Evolutionary conservation across 148 eudicot species (phyloP).

Genomic region (Arctostaphylos glauca): DNA sequence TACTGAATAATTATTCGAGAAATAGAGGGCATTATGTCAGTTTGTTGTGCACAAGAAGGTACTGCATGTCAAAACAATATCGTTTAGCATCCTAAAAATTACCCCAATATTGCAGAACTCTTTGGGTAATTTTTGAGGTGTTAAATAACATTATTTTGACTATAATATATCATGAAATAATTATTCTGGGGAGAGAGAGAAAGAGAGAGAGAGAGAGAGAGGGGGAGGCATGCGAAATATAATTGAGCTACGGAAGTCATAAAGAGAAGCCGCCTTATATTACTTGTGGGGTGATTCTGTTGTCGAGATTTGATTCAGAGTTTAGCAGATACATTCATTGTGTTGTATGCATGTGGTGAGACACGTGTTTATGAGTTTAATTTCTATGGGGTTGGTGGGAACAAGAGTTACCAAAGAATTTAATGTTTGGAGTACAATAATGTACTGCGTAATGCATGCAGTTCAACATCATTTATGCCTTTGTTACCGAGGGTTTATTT

Average conservation of each 20-base stretch:
- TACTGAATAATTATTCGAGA: too few species aligned
- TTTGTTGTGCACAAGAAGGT: too few species aligned
- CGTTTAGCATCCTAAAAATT: too few species aligned
- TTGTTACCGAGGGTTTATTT: background rate
- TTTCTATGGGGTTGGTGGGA: background rate
- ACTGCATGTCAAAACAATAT: too few species aligned
- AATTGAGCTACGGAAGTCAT: background rate
- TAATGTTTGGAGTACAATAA: background rate
- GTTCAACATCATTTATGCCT: background rate
- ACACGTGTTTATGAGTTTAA: background rate
- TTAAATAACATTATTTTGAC: too few species aligned
- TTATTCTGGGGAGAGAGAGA: too few species aligned
- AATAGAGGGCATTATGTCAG: too few species aligned
- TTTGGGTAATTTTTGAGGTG: too few species aligned
- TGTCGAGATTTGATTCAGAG: background rate
- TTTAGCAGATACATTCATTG: background rate
- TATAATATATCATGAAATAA: too few species aligned
- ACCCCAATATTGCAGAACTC: too few species aligned
- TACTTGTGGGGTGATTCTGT: conserved; percentile 12
- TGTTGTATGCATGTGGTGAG: background rate
- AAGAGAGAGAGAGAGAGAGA: too few species aligned
- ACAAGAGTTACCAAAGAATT: background rate
- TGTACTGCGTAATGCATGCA: background rate
- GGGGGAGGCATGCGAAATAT: background rate
- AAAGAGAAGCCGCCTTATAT: conserved; percentile 28